Conservation (phyloP, 768 basidiomycete species). For the Cystofilobasidium bisporidii region DNA sequence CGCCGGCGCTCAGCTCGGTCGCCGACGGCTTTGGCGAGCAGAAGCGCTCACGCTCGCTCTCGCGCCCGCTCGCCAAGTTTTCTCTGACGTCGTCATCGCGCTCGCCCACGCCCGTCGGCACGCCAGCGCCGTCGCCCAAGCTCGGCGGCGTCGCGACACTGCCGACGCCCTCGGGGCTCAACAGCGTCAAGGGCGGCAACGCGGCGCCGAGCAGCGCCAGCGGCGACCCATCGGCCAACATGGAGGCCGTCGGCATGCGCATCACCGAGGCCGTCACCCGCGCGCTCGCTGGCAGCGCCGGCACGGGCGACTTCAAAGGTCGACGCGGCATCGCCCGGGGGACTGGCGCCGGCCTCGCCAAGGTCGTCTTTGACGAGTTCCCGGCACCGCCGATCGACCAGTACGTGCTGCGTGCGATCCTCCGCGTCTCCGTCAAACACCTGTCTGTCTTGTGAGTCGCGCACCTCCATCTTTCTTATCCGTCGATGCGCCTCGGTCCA, state of each 20-base stretch:
- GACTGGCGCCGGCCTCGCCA: constrained; percentile 11
- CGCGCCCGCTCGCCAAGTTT: constrained; percentile 21
- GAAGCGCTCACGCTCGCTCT: constrained; percentile 26
- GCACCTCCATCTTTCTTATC: neutral
- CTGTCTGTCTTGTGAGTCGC: constrained; percentile 28
- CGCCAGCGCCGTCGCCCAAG: constrained; percentile 23
- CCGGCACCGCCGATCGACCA: constrained; percentile 25
- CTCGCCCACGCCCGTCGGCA: constrained; percentile 5
- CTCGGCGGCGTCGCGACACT: constrained; percentile 1
- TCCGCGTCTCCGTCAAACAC: constrained; percentile 27
- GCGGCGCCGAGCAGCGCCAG: neutral
- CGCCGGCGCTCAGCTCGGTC: neutral
- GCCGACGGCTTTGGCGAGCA: neutral
- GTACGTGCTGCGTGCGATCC: constrained; percentile 27
- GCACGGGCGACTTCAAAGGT: constrained; percentile 22
- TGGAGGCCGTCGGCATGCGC: constrained; percentile 25
- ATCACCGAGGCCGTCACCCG: constrained; percentile 21
- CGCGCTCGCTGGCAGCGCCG: constrained; percentile 10
- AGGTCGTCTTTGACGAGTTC: constrained; percentile 14
- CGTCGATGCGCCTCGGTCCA: too few species aligned
- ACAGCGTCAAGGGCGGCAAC: neutral
- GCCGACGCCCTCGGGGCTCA: neutral
- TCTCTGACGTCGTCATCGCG: constrained; percentile 9
- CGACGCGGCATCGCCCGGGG: constrained; percentile 20
- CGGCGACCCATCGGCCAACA: constrained; percentile 17